Evolutionary conservation across 2,329 filamentous ascomycete genomes (phyloP).

Genomic region (Ceratocystis cubensis): DNA sequence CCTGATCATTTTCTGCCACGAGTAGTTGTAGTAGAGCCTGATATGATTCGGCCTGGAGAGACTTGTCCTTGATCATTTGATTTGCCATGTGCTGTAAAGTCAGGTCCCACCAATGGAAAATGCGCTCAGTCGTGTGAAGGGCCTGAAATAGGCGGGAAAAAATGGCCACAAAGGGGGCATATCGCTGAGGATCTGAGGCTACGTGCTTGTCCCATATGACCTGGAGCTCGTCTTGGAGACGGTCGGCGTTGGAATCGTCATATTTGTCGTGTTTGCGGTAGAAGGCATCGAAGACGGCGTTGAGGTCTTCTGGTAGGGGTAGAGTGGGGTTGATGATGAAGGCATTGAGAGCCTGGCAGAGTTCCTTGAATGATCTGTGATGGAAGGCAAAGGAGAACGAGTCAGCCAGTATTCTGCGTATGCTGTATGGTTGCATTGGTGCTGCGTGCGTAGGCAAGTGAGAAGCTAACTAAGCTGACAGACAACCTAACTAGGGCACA

Average conservation of each 20-base stretch:
- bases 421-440: conserved; percentile 16
- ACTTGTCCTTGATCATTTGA: conserved; percentile 48
- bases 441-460: neutral
- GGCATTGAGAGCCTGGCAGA: conserved; percentile 43
- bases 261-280: conserved; percentile 53
- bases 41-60: conserved; percentile 50
- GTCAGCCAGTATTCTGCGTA: conserved; percentile 18
- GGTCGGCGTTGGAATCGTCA: conserved; percentile 57
- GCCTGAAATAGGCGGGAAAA: conserved; percentile 51
- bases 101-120: conserved; percentile 61
- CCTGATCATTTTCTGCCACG: conserved; percentile 47
- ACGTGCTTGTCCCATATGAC: conserved; percentile 54
- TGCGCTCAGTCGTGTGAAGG: conserved; percentile 48
- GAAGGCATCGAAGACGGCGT: conserved; percentile 51
- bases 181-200: conserved; percentile 41
- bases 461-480: neutral
- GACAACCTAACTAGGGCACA: too few species aligned
- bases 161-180: conserved; percentile 56
- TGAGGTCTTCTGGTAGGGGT: conserved; percentile 55
- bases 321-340: conserved; percentile 39
- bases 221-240: conserved; percentile 60
- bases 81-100: conserved; percentile 30
- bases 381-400: conserved; percentile 20
- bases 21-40: conserved; percentile 54
- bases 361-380: conserved; percentile 46